phyloP scores from a whole-genome alignment of 257 asterid species.

The Ilex asprella region DNA sequence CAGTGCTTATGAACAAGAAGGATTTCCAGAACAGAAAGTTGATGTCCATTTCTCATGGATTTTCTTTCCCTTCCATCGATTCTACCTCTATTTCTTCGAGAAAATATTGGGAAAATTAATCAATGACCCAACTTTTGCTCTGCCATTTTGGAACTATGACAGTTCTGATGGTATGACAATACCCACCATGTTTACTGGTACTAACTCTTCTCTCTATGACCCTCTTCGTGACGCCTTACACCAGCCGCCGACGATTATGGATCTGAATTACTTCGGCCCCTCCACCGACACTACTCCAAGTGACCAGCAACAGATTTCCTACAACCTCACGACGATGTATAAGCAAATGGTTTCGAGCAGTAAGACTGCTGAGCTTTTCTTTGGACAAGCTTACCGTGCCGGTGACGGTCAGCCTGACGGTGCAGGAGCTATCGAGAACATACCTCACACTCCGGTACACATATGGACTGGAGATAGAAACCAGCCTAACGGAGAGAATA shows the following conservation, averaged over 20 bases:
- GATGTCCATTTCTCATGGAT: not conserved
- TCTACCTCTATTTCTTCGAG: not conserved
- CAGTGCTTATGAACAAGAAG: not conserved
- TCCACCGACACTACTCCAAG: slow-evolving; percentile 10
- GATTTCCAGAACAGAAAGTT: not conserved
- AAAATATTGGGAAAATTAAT: not conserved
- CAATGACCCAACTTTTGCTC: not conserved
- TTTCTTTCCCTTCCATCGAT: not conserved
- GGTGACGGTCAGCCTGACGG: slow-evolving; percentile 30
- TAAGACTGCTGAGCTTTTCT: slow-evolving; percentile 28
- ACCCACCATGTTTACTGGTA: not conserved
- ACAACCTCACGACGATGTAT: slow-evolving; percentile 31
- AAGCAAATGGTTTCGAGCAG: slow-evolving; percentile 34
- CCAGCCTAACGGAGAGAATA: slow-evolving; percentile 27
- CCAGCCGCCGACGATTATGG: slow-evolving; percentile 27
- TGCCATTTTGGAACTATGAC: not conserved
- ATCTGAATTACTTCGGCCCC: slow-evolving; percentile 25
- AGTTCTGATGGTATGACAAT: not conserved
- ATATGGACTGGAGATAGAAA: slow-evolving; percentile 37
- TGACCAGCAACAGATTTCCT: slow-evolving; percentile 15
- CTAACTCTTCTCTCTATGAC: slow-evolving; percentile 32
- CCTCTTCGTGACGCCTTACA: slow-evolving; percentile 21
- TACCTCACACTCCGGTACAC: slow-evolving; percentile 40
- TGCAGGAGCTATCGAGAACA: slow-evolving; percentile 39
- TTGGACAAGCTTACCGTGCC: slow-evolving; percentile 29